Evolutionary conservation across 768 basidiomycete species (phyloP).

Genomic region (Myochromella boudieri): DNA sequence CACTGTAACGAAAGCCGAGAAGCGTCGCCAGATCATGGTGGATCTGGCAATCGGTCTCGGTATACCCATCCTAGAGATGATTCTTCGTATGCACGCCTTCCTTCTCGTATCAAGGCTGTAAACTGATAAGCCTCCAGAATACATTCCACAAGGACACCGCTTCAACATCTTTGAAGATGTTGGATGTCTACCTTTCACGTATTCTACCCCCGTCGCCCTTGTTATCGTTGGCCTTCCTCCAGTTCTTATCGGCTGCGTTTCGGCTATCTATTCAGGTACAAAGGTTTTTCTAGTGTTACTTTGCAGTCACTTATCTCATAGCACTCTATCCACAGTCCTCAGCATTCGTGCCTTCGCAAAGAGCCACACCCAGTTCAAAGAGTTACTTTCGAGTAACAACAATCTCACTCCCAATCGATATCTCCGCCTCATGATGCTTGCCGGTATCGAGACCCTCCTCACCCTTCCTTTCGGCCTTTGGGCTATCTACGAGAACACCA

Average conservation of each 20-base stretch:
- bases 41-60: constrained; percentile 55
- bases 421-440: constrained; percentile 49
- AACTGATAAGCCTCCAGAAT: constrained; percentile 31
- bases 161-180: constrained; percentile 47
- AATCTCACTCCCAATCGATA: constrained; percentile 47
- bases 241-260: constrained; percentile 35
- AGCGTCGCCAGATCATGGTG: constrained; percentile 47
- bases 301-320: neutral
- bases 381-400: constrained; percentile 31
- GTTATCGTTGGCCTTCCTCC: constrained; percentile 38
- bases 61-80: constrained; percentile 43
- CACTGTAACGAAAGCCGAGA: constrained; percentile 45
- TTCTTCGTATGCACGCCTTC: constrained; percentile 13
- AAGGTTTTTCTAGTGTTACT: neutral
- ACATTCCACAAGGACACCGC: constrained; percentile 44
- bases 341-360: constrained; percentile 34
- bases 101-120: neutral
- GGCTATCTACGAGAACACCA: constrained; percentile 26
- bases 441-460: constrained; percentile 35
- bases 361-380: constrained; percentile 36
- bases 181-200: constrained; percentile 42
- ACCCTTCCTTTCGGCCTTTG: constrained; percentile 37
- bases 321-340: constrained; percentile 18
- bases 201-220: constrained; percentile 34
- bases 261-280: constrained; percentile 38